Conservation (phyloP, 78 protist genomes). For the Dictyostelium capitatum region DNA sequence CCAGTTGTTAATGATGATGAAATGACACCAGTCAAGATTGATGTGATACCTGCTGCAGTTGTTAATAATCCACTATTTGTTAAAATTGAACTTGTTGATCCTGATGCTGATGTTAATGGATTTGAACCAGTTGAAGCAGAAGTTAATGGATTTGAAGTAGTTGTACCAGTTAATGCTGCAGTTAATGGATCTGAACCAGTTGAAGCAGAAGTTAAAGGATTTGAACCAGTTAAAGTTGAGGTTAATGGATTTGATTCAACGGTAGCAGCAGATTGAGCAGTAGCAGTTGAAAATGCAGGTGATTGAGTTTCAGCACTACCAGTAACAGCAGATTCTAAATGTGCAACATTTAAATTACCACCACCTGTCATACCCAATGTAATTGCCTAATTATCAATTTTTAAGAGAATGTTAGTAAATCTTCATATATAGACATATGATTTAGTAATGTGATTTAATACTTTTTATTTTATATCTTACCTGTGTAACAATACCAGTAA, state of each 20-base stretch:
- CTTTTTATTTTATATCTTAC: too few species aligned
- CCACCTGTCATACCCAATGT: slow-evolving; percentile 6
- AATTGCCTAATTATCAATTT: too few species aligned
- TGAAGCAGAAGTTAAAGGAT: not conserved
- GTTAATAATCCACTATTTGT: not conserved
- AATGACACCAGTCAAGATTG: not conserved
- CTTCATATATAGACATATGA: too few species aligned
- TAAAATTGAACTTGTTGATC: not conserved
- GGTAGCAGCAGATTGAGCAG: not conserved
- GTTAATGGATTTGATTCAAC: not conserved
- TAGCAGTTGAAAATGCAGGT: not conserved
- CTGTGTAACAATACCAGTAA: slow-evolving; percentile 1
- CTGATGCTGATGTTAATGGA: not conserved
- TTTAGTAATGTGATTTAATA: too few species aligned
- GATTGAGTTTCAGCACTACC: not conserved
- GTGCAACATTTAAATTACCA: slow-evolving; percentile 6
- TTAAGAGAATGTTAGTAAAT: too few species aligned
- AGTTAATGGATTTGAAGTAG: not conserved
- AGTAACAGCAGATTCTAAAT: not conserved
- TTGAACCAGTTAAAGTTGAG: too few species aligned
- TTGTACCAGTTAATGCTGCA: not conserved
- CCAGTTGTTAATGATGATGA: not conserved
- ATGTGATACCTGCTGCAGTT: not conserved
- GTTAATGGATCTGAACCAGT: not conserved
- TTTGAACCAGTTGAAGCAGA: not conserved